Conservation (phyloP, 2,329 filamentous ascomycete genomes). For the Cephalotrichum gorgonifer region DNA sequence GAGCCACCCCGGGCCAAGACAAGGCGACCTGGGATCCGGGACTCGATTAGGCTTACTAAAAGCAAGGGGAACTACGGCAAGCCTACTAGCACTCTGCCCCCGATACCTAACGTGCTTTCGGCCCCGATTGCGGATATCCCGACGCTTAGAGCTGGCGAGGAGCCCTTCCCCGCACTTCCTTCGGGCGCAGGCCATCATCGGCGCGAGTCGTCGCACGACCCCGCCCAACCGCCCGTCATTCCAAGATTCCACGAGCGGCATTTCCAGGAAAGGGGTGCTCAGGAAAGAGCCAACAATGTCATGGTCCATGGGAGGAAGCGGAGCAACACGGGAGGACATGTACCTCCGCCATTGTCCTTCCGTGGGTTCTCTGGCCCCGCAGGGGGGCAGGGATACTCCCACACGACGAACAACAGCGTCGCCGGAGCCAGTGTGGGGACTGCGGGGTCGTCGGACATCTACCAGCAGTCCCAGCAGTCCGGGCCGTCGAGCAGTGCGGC, state of each 20-base stretch:
- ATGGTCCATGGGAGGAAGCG: constrained; percentile 67
- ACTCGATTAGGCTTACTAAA: constrained; percentile 86
- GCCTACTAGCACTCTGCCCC: constrained; percentile 32
- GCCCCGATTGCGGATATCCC: constrained; percentile 23
- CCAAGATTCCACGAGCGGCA: constrained; percentile 46
- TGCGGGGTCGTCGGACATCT: constrained; percentile 49
- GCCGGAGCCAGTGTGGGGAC: constrained; percentile 47
- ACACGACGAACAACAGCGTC: constrained; percentile 44
- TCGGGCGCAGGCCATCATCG: constrained; percentile 29
- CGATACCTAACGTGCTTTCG: constrained; percentile 38
- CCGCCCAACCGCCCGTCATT: constrained; percentile 62
- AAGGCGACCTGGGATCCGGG: constrained; percentile 55
- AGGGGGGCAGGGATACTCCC: constrained; percentile 26
- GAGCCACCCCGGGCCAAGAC: constrained; percentile 36
- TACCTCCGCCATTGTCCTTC: constrained; percentile 61
- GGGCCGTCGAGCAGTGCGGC: constrained; percentile 17
- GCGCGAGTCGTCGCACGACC: constrained; percentile 42
- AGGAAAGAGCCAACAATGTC: constrained; percentile 37
- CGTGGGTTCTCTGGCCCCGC: constrained; percentile 62
- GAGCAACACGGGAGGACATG: constrained; percentile 76
- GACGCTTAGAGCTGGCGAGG: constrained; percentile 25
- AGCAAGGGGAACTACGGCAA: constrained; percentile 31
- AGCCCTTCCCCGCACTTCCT: constrained; percentile 26
- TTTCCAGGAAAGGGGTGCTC: constrained; percentile 1
- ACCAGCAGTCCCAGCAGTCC: constrained; percentile 42